These are phyloP conservation scores for Salix viminalis DNA, from an alignment of 345 rosid species.

Conservation along the genomic window DNA sequence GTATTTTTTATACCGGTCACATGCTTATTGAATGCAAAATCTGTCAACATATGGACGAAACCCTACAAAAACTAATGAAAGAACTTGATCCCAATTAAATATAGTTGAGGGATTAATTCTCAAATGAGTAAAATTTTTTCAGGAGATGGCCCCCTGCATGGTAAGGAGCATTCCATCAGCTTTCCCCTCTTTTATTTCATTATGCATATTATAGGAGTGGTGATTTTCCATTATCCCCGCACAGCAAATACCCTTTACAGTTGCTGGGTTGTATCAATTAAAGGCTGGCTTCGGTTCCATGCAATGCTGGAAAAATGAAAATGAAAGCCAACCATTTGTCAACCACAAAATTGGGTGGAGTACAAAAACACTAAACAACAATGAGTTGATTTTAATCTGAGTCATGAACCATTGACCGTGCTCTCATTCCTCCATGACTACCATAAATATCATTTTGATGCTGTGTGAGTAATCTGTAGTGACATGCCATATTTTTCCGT, in stretches of 20 bases:
- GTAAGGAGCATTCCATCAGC: not conserved
- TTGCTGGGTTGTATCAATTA: not conserved
- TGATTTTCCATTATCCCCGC: not conserved
- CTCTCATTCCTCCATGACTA: not conserved
- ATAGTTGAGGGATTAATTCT: not conserved
- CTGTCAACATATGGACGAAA: not conserved
- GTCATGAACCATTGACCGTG: not conserved
- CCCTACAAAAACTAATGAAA: not conserved
- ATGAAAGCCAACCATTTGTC: not conserved
- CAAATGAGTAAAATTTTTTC: not conserved
- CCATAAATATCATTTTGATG: not conserved
- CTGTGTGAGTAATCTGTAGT: not conserved
- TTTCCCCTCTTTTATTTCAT: not conserved
- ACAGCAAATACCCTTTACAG: not conserved
- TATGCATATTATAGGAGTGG: not conserved
- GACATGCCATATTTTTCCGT: not conserved
- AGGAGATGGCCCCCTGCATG: not conserved
- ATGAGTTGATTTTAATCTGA: not conserved
- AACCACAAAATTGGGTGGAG: not conserved
- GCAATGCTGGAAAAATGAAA: not conserved
- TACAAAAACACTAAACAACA: not conserved
- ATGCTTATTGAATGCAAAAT: not conserved
- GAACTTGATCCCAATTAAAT: not conserved
- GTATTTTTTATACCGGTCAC: not conserved
- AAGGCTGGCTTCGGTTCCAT: not conserved